Evolutionary conservation across 257 asterid genomes (phyloP).

Genomic region (Anisodus acutangulus): DNA sequence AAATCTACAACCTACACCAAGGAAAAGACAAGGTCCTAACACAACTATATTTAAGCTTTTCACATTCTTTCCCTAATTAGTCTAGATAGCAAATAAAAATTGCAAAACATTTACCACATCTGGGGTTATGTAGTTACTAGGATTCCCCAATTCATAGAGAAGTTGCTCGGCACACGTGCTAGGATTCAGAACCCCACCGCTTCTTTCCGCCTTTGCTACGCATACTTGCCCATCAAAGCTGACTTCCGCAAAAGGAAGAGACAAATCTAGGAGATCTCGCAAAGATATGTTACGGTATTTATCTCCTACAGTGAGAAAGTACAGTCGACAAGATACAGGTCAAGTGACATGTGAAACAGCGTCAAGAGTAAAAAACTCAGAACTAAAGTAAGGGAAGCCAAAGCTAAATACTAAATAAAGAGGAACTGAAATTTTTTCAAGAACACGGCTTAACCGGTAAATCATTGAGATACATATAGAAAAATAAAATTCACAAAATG

Average conservation of each 20-base stretch:
- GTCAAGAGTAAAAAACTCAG: background rate
- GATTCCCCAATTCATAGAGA: constrained; percentile 97
- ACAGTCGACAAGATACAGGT: constrained; percentile 7
- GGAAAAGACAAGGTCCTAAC: constrained; percentile 35
- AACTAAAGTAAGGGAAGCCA: constrained; percentile 9
- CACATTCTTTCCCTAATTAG: constrained; percentile 20
- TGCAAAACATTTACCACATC: constrained; percentile 69
- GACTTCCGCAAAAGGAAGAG: constrained; percentile 93
- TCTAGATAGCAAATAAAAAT: constrained; percentile 17
- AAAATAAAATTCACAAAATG: background rate
- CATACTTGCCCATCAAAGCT: constrained; percentile 69
- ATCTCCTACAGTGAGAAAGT: constrained; percentile 57
- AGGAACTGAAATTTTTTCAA: background rate
- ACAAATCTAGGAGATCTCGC: constrained; percentile 70
- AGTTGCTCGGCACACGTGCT: constrained; percentile 94
- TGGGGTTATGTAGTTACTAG: constrained; percentile 88
- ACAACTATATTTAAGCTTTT: constrained; percentile 29
- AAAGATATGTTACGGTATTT: constrained; percentile 74
- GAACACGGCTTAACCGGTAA: background rate
- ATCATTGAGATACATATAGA: constrained; percentile 1
- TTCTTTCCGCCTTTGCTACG: constrained; percentile 83
- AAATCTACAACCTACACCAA: constrained; percentile 69
- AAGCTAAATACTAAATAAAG: background rate
- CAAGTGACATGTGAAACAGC: background rate
- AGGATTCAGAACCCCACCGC: constrained; percentile 69